These are phyloP conservation scores for Vigna angularis DNA, from an alignment of 306 rosid genomes.

Conservation along the genomic window DNA sequence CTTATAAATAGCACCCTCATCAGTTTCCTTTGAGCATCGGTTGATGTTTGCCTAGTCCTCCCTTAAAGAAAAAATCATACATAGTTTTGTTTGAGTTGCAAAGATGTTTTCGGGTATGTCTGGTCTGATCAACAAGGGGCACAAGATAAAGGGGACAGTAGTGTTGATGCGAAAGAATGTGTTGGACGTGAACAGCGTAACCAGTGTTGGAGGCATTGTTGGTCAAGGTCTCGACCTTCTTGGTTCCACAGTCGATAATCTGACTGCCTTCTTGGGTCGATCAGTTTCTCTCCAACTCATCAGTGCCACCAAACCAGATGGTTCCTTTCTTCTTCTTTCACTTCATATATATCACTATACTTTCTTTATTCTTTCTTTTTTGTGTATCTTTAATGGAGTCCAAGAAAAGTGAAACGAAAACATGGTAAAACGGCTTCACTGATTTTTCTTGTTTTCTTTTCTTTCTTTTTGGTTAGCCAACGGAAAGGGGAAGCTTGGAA, in stretches of 20 bases:
- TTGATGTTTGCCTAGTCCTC: neutral
- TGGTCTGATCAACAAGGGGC: conserved; percentile 5
- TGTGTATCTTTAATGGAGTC: too few species aligned
- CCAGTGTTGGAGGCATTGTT: conserved; percentile 30
- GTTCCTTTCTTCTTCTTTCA: conserved; percentile 1
- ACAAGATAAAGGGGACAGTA: conserved; percentile 49
- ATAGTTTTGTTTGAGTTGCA: neutral
- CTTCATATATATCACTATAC: too few species aligned
- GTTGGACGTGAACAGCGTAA: conserved; percentile 42
- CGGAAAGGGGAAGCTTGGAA: conserved; percentile 64
- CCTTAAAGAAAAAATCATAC: neutral
- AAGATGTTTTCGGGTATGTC: conserved; percentile 39
- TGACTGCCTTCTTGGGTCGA: conserved; percentile 47
- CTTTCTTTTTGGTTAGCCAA: conserved; percentile 43
- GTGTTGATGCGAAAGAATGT: conserved; percentile 56
- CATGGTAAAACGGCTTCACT: neutral
- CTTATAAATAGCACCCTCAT: conserved; percentile 27
- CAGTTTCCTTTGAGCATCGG: too few species aligned
- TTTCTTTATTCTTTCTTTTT: too few species aligned
- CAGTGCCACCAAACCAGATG: conserved; percentile 46
- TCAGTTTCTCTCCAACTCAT: conserved; percentile 53
- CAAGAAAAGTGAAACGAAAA: neutral
- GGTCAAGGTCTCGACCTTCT: conserved; percentile 34
- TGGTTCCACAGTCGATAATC: conserved; percentile 45
- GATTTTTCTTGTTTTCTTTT: neutral